Conservation (phyloP, 768 basidiomycete genomes). For the Leccinum disarticulatum region DNA sequence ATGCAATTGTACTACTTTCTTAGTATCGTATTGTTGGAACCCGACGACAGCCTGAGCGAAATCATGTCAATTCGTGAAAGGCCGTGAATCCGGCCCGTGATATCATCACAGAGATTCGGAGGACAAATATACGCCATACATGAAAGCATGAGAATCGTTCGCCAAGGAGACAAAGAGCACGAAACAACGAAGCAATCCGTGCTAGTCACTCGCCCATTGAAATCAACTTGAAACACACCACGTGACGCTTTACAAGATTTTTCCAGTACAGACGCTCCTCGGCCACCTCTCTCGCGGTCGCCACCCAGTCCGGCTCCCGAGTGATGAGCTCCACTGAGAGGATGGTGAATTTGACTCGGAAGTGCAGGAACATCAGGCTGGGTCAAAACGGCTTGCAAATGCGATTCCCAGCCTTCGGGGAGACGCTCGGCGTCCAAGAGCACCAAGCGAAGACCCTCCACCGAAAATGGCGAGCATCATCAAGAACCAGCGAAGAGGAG, state of each 20-base stretch:
- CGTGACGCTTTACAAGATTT: background rate
- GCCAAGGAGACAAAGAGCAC: background rate
- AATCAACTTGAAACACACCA: background rate
- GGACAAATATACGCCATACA: background rate
- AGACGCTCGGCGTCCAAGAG: conserved; percentile 63
- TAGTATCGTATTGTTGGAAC: background rate
- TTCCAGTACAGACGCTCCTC: background rate
- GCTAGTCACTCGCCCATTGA: background rate
- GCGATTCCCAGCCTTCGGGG: conserved; percentile 70
- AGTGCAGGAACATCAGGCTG: too few relatives aligned
- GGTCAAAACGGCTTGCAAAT: conserved; percentile 51
- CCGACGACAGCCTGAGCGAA: background rate
- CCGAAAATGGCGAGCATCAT: conserved; percentile 71
- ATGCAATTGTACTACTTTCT: background rate
- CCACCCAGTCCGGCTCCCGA: conserved; percentile 19
- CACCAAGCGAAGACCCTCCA: conserved; percentile 49
- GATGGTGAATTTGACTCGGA: too few relatives aligned
- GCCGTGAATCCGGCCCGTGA: background rate
- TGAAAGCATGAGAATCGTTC: background rate
- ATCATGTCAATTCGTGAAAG: background rate
- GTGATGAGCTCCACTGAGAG: too few relatives aligned
- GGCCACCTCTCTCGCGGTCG: background rate
- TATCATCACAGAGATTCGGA: background rate
- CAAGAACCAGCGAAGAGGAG: conserved; percentile 46
- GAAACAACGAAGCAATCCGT: background rate